These are phyloP conservation scores for Colletotrichum incanum DNA, from an alignment of 2,329 filamentous ascomycete species.

Conservation along the genomic window DNA sequence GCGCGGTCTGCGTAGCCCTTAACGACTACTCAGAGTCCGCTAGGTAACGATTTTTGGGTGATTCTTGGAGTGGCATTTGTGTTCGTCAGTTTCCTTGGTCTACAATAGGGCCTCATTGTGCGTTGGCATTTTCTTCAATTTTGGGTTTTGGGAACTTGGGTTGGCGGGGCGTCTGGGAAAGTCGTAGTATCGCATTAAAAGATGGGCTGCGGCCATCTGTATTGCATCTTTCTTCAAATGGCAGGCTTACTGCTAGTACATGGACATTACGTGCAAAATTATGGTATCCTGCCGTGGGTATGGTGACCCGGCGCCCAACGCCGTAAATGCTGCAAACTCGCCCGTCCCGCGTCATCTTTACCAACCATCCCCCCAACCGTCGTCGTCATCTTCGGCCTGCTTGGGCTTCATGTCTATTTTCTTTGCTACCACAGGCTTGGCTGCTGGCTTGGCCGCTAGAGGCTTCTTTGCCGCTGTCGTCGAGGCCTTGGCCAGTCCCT, in stretches of 20 bases:
- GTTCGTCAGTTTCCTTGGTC: conserved; percentile 29
- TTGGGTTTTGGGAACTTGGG: conserved; percentile 32
- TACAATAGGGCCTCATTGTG: conserved; percentile 22
- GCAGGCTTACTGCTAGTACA: conserved; percentile 30
- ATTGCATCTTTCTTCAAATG: conserved; percentile 27
- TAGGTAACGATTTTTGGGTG: conserved; percentile 38
- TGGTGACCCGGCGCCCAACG: conserved; percentile 35
- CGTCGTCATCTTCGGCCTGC: conserved; percentile 69
- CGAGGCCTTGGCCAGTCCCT: conserved; percentile 80
- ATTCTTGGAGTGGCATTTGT: conserved; percentile 14
- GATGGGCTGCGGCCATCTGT: conserved; percentile 35
- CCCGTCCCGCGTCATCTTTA: conserved; percentile 48
- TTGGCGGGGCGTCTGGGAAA: conserved; percentile 45
- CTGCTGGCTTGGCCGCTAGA: conserved; percentile 51
- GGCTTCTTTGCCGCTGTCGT: conserved; percentile 59
- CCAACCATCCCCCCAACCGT: conserved; percentile 79
- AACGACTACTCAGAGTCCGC: conserved; percentile 83
- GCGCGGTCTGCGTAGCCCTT: conserved; percentile 91
- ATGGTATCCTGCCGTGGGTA: conserved; percentile 37
- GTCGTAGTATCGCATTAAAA: conserved; percentile 25
- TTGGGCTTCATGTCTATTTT: conserved; percentile 81
- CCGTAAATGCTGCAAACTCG: conserved; percentile 35
- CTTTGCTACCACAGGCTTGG: conserved; percentile 68
- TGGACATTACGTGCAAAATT: conserved; percentile 30
- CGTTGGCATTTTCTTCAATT: conserved; percentile 31